These are phyloP conservation scores for Podosphaera aphanis DNA, from an alignment of 2,329 filamentous ascomycete species.

Conservation along the genomic window DNA sequence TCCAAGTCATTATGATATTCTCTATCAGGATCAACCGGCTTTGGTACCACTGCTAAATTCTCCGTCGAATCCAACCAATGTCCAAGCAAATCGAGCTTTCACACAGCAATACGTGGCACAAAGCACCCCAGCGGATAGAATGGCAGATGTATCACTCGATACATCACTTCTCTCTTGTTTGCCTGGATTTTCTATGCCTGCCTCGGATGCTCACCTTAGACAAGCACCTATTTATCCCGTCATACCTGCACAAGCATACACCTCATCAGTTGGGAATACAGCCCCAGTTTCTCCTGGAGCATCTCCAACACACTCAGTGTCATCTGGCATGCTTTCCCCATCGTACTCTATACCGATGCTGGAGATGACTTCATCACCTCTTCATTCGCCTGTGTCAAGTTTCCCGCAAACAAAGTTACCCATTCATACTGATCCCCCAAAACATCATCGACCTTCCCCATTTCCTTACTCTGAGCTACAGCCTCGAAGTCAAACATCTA, in stretches of 20 bases:
- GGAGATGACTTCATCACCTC: constrained; percentile 6
- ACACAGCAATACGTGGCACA: constrained; percentile 23
- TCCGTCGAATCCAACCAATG: constrained; percentile 12
- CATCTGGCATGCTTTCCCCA: constrained; percentile 5
- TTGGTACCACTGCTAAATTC: constrained; percentile 3
- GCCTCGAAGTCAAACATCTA: constrained; percentile 9
- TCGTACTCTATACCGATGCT: constrained; percentile 8
- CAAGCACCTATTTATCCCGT: constrained; percentile 7
- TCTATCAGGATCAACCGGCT: constrained; percentile 38
- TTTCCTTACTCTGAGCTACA: constrained; percentile 5
- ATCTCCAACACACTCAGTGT: constrained; percentile 12
- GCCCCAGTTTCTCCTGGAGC: constrained; percentile 10
- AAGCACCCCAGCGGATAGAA: constrained; percentile 13
- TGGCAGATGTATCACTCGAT: constrained; percentile 17
- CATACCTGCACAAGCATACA: constrained; percentile 10
- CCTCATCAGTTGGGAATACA: constrained; percentile 4
- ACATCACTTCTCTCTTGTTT: constrained; percentile 11
- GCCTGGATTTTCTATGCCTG: constrained; percentile 11
- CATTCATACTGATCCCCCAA: constrained; percentile 7
- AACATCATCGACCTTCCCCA: constrained; percentile 6
- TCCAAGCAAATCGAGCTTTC: constrained; percentile 33
- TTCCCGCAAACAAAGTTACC: constrained; percentile 7
- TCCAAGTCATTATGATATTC: constrained; percentile 79
- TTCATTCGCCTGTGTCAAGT: constrained; percentile 5
- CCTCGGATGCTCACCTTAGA: constrained; percentile 5